These are phyloP conservation scores for Diplodia sapinea DNA, from an alignment of 2,329 filamentous ascomycete genomes.

Conservation along the genomic window DNA sequence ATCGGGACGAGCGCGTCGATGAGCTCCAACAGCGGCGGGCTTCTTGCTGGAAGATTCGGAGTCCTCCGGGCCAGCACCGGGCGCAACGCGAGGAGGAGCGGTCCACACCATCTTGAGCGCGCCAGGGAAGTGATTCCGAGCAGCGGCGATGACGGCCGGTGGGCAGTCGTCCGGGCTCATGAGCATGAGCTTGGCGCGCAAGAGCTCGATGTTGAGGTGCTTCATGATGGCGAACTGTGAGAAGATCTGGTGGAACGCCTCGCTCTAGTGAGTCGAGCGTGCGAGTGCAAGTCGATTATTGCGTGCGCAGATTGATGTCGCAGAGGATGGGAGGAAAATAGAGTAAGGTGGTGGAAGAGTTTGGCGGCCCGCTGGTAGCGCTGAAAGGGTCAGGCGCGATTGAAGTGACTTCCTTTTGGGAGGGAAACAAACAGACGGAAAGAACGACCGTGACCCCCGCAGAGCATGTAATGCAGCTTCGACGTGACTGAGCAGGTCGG, in stretches of 20 bases:
- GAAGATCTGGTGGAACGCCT: background rate
- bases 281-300: background rate
- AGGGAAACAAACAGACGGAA: background rate
- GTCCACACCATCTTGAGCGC: slow-evolving; percentile 36
- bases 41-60: background rate
- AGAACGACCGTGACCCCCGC: background rate
- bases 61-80: background rate
- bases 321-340: background rate
- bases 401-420: background rate
- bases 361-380: background rate
- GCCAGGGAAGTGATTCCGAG: slow-evolving; percentile 76
- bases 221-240: background rate
- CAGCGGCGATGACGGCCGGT: slow-evolving; percentile 80
- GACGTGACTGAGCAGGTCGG: background rate
- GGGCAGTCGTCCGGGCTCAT: slow-evolving; percentile 6
- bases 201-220: slow-evolving; percentile 4
- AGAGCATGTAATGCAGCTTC: background rate
- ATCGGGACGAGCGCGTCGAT: background rate
- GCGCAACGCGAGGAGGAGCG: no score
- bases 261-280: background rate
- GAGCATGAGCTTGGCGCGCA: slow-evolving; percentile 26
- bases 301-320: background rate
- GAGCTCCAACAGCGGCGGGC: background rate
- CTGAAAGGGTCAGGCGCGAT: background rate
- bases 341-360: background rate